Evolutionary conservation across 164 flowering plant species (phyloP).

Genomic region (Protea cynaroides): DNA sequence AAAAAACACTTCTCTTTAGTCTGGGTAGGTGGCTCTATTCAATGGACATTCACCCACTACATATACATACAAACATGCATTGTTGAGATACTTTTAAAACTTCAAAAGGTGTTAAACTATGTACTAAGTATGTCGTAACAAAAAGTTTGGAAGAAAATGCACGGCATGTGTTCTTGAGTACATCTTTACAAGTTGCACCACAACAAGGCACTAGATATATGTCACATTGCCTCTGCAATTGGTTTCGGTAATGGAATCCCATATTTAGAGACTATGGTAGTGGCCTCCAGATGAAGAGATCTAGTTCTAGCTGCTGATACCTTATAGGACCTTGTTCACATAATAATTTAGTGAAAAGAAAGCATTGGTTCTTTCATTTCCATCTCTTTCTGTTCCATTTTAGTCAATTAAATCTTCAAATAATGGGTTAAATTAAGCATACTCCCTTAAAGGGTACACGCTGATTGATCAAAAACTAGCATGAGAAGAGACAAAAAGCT

Average conservation of each 20-base stretch:
- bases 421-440: no score
- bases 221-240: no score
- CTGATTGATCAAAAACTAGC: neutral
- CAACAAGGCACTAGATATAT: neutral
- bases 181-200: neutral
- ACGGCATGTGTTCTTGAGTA: neutral
- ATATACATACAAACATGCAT: no score
- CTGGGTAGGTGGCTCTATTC: no score
- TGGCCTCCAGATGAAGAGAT: neutral
- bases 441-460: no score
- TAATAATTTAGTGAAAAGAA: neutral
- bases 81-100: no score
- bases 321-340: neutral
- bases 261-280: neutral
- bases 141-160: no score
- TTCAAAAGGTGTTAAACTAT: no score
- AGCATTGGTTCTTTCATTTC: neutral
- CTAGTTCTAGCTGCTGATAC: neutral
- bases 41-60: no score
- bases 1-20: no score
- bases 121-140: no score
- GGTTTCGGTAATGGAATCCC: no score
- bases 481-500: neutral
- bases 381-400: neutral
- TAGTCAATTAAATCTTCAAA: neutral